Evolutionary conservation across 148 eudicot species (phyloP), one percentile per base, ranked within the genome.

Genomic region (Fagopyrum esculentum): DNA sequence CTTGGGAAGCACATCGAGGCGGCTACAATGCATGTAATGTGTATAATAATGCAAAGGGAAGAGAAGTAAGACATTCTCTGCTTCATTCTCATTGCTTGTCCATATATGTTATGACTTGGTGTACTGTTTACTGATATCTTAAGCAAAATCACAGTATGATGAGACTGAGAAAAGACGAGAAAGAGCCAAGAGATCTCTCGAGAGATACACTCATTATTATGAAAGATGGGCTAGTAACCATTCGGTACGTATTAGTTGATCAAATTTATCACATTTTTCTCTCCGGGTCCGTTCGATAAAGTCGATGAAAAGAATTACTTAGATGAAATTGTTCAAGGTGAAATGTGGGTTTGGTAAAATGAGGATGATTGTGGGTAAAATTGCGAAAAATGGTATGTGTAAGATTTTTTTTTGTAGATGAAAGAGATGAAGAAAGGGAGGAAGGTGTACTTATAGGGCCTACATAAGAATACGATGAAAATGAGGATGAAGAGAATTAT

Each of bases 211-310:
- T 75, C 98, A 92, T 89, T 92, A 90, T 73, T 92, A 92, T 84
- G 98, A 92, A 76, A 85, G 97, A 73, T 92, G 98, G 98, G 96
- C 98, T 8, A 92, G 93, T 40, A 92, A 90, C 84, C 97, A 92
- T 75, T 83, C 93, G 77, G 97, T 92, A 86, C 77, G 90, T 73
- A 71, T 70, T 56, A 6, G 26, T 56, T 61, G 44, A 35, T 48
- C 7, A 6, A 12, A 40, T 66, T 66, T 64, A 13, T 0, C 8
- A n/a, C 35, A 40, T 40, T 43, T 66, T 8, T 59, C 40, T 35
- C 40, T 35, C 3, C 40, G 40, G 40, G 40, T 35, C 40, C 40
- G 3, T 35, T 35, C 40, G 40, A 35, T 35, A 1, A 35, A 35
- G 40, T 35, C 2, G 40, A 35, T 35, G 40, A 35, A 35, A 2